These are phyloP conservation scores for Coriaria nepalensis DNA, from an alignment of 306 rosid genomes.

Conservation along the genomic window DNA sequence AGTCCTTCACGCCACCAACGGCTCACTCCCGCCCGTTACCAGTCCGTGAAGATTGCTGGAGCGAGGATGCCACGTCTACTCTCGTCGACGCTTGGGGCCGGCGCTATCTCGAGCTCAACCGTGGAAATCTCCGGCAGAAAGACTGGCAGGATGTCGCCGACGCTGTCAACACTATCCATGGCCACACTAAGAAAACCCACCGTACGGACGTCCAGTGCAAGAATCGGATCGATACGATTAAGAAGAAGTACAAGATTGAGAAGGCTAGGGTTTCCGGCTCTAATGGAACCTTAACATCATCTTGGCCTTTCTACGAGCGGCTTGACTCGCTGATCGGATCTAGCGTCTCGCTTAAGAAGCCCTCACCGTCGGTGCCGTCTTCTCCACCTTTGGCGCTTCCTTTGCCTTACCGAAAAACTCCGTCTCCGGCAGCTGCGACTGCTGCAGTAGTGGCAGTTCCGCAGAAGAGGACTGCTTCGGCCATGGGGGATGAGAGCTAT, in stretches of 20 bases:
- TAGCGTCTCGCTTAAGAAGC: conserved; percentile 30
- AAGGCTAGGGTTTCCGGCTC: conserved; percentile 72
- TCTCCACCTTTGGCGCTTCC: conserved; percentile 60
- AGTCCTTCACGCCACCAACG: conserved; percentile 20
- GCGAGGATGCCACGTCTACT: conserved; percentile 79
- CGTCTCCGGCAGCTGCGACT: conserved; percentile 18
- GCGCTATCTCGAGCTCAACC: conserved; percentile 82
- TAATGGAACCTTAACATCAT: conserved; percentile 31
- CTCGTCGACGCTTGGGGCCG: conserved; percentile 93
- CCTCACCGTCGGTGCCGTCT: conserved; percentile 15
- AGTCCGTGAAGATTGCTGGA: conserved; percentile 97
- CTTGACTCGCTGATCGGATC: conserved; percentile 60
- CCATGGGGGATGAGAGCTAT: conserved; percentile 37
- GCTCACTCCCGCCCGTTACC: conserved; percentile 51
- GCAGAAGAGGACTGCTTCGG: conserved; percentile 45
- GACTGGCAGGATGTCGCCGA: conserved; percentile 99
- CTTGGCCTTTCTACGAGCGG: conserved; percentile 73
- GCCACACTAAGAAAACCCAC: conserved; percentile 78
- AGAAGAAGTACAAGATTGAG: conserved; percentile 92
- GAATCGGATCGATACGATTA: conserved; percentile 87
- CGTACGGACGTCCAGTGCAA: conserved; percentile 97
- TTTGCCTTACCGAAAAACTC: conserved; percentile 33
- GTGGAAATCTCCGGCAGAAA: conserved; percentile 96
- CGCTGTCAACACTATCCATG: conserved; percentile 85
- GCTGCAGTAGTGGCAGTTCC: conserved; percentile 24